Evolutionary conservation across 129 eudicot genomes (phyloP).

Genomic region (Flaveria ramosissima): DNA sequence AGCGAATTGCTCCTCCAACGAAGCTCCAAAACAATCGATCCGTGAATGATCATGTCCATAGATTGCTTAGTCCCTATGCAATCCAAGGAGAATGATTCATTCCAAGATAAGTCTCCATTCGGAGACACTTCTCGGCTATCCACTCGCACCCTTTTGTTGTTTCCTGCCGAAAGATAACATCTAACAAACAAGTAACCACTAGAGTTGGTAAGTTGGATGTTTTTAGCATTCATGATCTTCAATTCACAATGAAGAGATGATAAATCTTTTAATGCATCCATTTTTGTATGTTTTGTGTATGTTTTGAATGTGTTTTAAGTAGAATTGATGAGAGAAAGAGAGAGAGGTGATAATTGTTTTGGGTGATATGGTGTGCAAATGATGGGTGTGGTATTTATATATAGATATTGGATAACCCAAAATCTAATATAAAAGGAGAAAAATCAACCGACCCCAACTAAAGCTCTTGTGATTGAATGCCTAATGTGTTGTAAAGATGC

Average conservation of each 20-base stretch:
- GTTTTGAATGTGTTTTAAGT: not conserved
- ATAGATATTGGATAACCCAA: not conserved
- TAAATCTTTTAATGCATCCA: conserved; percentile 35
- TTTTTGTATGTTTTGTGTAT: conserved; percentile 18
- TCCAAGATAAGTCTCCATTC: conserved; percentile 39
- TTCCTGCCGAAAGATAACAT: conserved; percentile 63
- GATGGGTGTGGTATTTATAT: conserved; percentile 18
- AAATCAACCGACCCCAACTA: conserved; percentile 27
- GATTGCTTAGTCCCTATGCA: conserved; percentile 55
- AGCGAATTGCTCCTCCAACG: conserved; percentile 30
- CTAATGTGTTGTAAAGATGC: not conserved
- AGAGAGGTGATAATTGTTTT: conserved; percentile 14
- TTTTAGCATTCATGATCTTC: conserved; percentile 58
- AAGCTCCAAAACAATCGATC: conserved; percentile 50
- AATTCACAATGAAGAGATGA: conserved; percentile 52
- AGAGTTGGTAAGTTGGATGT: conserved; percentile 36
- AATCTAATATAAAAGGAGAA: conserved; percentile 25
- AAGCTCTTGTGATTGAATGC: conserved; percentile 5
- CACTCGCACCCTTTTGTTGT: conserved; percentile 53
- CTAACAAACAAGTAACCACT: conserved; percentile 51
- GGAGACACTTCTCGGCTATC: conserved; percentile 48
- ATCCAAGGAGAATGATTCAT: conserved; percentile 53
- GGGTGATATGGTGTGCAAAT: conserved; percentile 3
- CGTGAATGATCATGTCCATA: conserved; percentile 39
- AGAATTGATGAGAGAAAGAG: not conserved